Conservation (phyloP, 345 rosid genomes). For the Excoecaria agallocha region DNA sequence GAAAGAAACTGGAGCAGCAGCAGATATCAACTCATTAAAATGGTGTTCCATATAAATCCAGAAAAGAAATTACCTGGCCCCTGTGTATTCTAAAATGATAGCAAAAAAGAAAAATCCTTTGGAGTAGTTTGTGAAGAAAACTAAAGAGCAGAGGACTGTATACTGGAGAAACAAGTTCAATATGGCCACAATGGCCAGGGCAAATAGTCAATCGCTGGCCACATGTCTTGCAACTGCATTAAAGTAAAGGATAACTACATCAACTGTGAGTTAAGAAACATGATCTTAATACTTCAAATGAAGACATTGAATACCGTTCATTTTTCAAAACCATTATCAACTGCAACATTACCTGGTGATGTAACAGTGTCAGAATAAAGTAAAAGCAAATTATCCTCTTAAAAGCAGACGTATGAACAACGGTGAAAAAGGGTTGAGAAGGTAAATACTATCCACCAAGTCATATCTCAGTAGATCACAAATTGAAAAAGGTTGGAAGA, state of each 20-base stretch:
- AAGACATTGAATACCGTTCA: background rate
- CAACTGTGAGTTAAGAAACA: slow-evolving; percentile 5
- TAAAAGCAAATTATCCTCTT: background rate
- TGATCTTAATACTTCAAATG: background rate
- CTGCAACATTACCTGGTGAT: background rate
- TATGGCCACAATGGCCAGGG: slow-evolving; percentile 94
- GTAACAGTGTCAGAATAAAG: background rate
- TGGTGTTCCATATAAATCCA: background rate
- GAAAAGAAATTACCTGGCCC: slow-evolving; percentile 38
- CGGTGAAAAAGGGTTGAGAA: too few relatives aligned
- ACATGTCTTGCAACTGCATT: slow-evolving; percentile 82
- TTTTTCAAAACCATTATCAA: background rate
- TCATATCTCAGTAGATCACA: background rate
- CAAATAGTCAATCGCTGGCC: slow-evolving; percentile 54
- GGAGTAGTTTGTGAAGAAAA: slow-evolving; percentile 53
- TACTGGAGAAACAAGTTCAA: slow-evolving; percentile 65
- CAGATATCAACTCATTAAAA: background rate
- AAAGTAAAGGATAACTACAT: slow-evolving; percentile 11
- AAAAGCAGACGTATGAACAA: background rate
- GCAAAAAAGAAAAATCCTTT: slow-evolving; percentile 67
- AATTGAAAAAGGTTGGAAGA: background rate
- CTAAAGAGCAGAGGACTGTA: slow-evolving; percentile 78
- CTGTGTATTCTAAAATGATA: slow-evolving; percentile 43
- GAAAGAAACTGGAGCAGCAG: background rate
- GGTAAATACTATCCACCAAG: background rate